phyloP scores from a whole-genome alignment of 2,329 filamentous ascomycete species.

The Teratosphaeriaceae sp. region DNA sequence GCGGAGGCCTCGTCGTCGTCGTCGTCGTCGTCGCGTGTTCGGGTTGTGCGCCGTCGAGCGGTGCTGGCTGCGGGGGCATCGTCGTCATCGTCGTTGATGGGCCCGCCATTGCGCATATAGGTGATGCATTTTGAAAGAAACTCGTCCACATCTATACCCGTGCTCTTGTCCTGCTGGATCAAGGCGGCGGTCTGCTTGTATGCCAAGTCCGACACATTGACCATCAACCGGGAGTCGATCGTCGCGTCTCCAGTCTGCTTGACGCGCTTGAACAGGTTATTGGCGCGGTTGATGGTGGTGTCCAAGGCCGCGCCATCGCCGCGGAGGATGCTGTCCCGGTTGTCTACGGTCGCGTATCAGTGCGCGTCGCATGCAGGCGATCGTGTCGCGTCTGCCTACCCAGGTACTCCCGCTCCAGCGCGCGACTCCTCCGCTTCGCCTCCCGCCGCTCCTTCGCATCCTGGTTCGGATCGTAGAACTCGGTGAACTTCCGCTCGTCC shows the following conservation, averaged over 20 bases:
- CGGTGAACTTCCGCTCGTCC: slow-evolving; percentile 22
- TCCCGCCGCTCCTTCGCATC: slow-evolving; percentile 64
- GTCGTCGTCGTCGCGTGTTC: slow-evolving; percentile 28
- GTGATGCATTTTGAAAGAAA: slow-evolving; percentile 85
- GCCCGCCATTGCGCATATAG: slow-evolving; percentile 68
- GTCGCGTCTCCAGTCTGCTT: slow-evolving; percentile 83
- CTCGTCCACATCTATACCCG: slow-evolving; percentile 81
- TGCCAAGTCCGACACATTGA: slow-evolving; percentile 71
- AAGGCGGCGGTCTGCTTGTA: slow-evolving; percentile 71
- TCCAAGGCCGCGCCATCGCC: slow-evolving; percentile 50
- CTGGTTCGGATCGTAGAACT: slow-evolving; percentile 76
- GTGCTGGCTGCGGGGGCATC: slow-evolving; percentile 32
- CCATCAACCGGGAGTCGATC: slow-evolving; percentile 80
- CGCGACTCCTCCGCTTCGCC: slow-evolving; percentile 63
- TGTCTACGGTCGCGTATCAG: slow-evolving; percentile 48
- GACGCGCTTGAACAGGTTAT: slow-evolving; percentile 60
- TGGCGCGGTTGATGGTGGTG: slow-evolving; percentile 27
- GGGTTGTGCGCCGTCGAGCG: slow-evolving; percentile 10
- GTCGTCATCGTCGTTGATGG: slow-evolving; percentile 38
- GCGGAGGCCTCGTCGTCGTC: slow-evolving; percentile 63
- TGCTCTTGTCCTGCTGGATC: slow-evolving; percentile 62
- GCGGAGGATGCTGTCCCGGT: slow-evolving; percentile 63
- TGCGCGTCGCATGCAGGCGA: no score
- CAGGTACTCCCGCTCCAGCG: slow-evolving; percentile 56
- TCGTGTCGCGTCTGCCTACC: no score